Evolutionary conservation across 805 yeast genomes (phyloP).

Genomic region (Danielozyma ontarioensis): DNA sequence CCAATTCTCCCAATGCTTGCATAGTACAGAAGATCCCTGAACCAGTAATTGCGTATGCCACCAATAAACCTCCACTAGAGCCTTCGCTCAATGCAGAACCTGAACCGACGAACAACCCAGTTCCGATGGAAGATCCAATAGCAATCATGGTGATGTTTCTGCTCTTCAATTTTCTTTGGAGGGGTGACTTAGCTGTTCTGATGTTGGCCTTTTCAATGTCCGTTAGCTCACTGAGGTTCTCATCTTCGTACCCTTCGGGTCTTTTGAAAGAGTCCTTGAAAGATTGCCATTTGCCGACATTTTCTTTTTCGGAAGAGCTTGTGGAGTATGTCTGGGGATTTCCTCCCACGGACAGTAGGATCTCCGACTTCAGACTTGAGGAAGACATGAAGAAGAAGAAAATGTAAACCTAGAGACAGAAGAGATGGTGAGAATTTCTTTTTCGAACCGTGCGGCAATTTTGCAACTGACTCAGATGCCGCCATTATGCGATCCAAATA

Average conservation of each 20-base stretch:
- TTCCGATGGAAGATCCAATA: slow-evolving; percentile 78
- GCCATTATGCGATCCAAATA: too few species aligned
- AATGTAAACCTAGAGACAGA: too few species aligned
- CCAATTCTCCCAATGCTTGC: slow-evolving; percentile 46
- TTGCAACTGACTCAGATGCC: too few species aligned
- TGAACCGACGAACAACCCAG: slow-evolving; percentile 76
- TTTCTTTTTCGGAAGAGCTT: slow-evolving; percentile 1
- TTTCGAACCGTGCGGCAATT: too few species aligned
- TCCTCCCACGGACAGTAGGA: too few species aligned
- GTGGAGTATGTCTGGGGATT: too few species aligned
- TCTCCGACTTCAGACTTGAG: too few species aligned
- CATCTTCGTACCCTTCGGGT: slow-evolving; percentile 20
- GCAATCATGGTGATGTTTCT: slow-evolving; percentile 80
- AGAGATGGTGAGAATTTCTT: too few species aligned
- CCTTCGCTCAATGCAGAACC: slow-evolving; percentile 57
- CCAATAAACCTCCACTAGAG: slow-evolving; percentile 60
- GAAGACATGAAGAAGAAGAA: too few species aligned
- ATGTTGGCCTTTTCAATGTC: slow-evolving; percentile 38
- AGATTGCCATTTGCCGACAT: slow-evolving; percentile 29
- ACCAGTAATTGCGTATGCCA: slow-evolving; percentile 36
- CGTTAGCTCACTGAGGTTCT: slow-evolving; percentile 17
- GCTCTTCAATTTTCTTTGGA: slow-evolving; percentile 39
- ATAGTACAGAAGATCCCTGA: slow-evolving; percentile 24
- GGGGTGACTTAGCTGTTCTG: slow-evolving; percentile 39
- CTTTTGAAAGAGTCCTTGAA: slow-evolving; percentile 49